Percentiles rank a stretch among this genome's conserved stretches.
Evolutionary conservation across 2,329 filamentous ascomycete species (phyloP).

Genomic region (Curvularia verruculosa): DNA sequence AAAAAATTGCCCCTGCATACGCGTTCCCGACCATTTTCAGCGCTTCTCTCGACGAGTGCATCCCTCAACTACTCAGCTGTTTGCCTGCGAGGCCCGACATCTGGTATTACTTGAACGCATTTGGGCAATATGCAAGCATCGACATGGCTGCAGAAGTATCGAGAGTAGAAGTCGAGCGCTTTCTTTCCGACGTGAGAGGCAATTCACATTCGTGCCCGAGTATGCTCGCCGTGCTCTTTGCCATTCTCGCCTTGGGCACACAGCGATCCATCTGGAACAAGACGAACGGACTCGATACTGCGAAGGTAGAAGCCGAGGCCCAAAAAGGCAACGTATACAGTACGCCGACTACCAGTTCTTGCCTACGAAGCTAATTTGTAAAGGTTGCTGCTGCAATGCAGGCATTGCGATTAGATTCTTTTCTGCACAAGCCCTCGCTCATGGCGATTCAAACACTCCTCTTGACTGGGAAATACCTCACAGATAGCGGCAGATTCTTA

Average conservation of each 20-base stretch:
- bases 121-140: constrained; percentile 52
- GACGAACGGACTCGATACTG: constrained; percentile 45
- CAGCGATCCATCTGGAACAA: constrained; percentile 55
- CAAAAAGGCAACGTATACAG: constrained; percentile 54
- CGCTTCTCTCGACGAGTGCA: constrained; percentile 42
- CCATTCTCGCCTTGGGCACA: constrained; percentile 54
- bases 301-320: constrained; percentile 45
- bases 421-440: constrained; percentile 56
- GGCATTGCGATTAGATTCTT: constrained; percentile 56
- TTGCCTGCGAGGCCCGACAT: constrained; percentile 51
- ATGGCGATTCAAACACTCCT: constrained; percentile 55
- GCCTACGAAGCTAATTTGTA: constrained; percentile 24
- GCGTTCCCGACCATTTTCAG: constrained; percentile 55
- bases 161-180: constrained; percentile 53
- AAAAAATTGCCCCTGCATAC: constrained; percentile 46
- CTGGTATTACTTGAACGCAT: constrained; percentile 49
- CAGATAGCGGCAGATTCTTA: constrained; percentile 57
- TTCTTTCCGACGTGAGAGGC: constrained; percentile 49
- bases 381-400: constrained; percentile 57
- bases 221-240: constrained; percentile 57
- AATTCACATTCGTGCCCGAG: constrained; percentile 55
- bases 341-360: constrained; percentile 36
- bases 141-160: constrained; percentile 54
- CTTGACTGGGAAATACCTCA: constrained; percentile 58
- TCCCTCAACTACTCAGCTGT: constrained; percentile 46